Evolutionary conservation across 2,329 filamentous ascomycete genomes (phyloP), one percentile per base, ranked within the genome.

Genomic region (Colletotrichum sp.): DNA sequence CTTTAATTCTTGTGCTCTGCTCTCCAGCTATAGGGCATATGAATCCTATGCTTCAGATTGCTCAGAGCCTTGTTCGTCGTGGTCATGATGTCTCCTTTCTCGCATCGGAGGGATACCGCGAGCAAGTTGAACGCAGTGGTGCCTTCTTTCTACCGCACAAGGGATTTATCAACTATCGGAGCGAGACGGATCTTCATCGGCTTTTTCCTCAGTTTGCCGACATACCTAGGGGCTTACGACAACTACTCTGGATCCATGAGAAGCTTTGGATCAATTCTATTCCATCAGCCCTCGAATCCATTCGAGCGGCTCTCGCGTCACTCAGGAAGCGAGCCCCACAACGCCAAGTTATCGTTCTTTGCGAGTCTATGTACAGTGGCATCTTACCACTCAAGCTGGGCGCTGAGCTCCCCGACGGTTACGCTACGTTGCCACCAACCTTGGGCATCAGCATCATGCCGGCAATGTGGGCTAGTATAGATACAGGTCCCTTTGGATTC

Each of bases 371-470:
- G 4, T 85, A 83, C 57, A 79, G 83, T 67, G 87, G 85, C 2
- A 77, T 82, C 19, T 75, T 84, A 2, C 86, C 87, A 1, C 82
- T 87, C 60, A 77, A 78, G 2, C 79, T 82, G 27, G 86, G 86
- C 6, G 84, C 82, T 2, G 82, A 85, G 5, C 81, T 84, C 72
- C 86, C 80, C 22, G 80, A 77, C 78, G 87, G 80, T 27, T 89
- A 80, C 78, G 78, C 72, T 74, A 81, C 71, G 39, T 81, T 81
- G 36, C 85, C 80, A 27, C 80, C 80, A 44, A 82, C 81, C 19
- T 80, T 90, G 70, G 86, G 82, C 19, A 80, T 89, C 30, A 83
- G 85, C 60, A 79, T 85, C 13, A 80, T 84, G 52, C 83, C 86
- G 19, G 81, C 87, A 39, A 28, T 80, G 8, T 79, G 83, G 5